Conservation (phyloP, 257 asterid genomes). For the Solanum microdontum region DNA sequence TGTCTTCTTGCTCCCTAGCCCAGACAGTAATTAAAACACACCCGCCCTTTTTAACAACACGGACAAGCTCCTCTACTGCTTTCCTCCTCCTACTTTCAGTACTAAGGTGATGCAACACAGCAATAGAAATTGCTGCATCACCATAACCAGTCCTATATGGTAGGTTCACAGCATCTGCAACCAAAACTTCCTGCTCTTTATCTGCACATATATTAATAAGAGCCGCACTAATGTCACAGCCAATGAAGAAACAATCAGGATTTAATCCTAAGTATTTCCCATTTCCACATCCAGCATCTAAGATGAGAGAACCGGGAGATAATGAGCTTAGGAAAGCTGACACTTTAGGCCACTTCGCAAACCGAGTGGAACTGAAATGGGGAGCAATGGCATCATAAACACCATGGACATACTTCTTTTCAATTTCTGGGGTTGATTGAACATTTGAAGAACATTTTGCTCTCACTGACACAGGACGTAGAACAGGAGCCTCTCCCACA, state of each 20-base stretch:
- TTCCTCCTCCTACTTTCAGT: slow-evolving; percentile 73
- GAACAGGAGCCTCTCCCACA: slow-evolving; percentile 24
- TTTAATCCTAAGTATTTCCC: slow-evolving; percentile 88
- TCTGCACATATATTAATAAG: slow-evolving; percentile 69
- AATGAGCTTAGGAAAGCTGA: slow-evolving; percentile 63
- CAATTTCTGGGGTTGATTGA: slow-evolving; percentile 80
- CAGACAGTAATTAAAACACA: slow-evolving; percentile 85
- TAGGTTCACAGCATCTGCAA: slow-evolving; percentile 91
- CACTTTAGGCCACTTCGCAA: slow-evolving; percentile 97
- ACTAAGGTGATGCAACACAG: slow-evolving; percentile 92
- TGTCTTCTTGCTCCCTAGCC: slow-evolving; percentile 95
- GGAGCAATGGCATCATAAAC: slow-evolving; percentile 99
- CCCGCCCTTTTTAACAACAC: slow-evolving; percentile 71
- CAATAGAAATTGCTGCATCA: slow-evolving; percentile 94
- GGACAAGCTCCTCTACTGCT: slow-evolving; percentile 81
- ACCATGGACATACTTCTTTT: slow-evolving; percentile 82
- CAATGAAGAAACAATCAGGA: slow-evolving; percentile 56
- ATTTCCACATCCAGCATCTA: slow-evolving; percentile 95
- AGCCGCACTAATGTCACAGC: slow-evolving; percentile 82
- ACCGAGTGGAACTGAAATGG: slow-evolving; percentile 95
- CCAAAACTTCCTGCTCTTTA: slow-evolving; percentile 77
- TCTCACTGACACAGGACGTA: slow-evolving; percentile 32
- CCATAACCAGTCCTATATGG: slow-evolving; percentile 78
- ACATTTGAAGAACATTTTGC: slow-evolving; percentile 30
- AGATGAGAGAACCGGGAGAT: slow-evolving; percentile 61